Percentiles rank a stretch among this genome's conserved stretches.
Conservation (phyloP, 2,329 filamentous ascomycete genomes). For the Sclerotiophoma versabilis region DNA sequence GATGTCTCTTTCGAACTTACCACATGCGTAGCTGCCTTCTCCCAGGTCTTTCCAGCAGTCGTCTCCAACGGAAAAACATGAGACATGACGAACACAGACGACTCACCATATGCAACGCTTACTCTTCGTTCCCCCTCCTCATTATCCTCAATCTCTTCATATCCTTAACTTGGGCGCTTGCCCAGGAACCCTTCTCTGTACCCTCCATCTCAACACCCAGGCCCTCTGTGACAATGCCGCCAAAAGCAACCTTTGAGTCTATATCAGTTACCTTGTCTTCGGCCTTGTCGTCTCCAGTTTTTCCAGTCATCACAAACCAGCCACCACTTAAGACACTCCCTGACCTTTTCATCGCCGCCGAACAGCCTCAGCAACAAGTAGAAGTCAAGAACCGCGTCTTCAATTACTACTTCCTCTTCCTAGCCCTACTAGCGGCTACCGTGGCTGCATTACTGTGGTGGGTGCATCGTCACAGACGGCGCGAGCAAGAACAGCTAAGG, state of each 20-base stretch:
- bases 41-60: not conserved
- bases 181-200: not conserved
- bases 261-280: not conserved
- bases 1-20: not conserved
- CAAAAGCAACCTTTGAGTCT: not conserved
- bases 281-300: not conserved
- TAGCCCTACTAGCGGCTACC: constrained; percentile 59
- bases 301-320: not conserved
- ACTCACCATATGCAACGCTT: not conserved
- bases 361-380: constrained; percentile 2
- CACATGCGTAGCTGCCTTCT: constrained; percentile 3
- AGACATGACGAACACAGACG: not conserved
- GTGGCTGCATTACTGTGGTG: constrained; percentile 53
- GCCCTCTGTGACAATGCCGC: constrained; percentile 8
- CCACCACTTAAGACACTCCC: constrained; percentile 2
- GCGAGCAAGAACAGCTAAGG: constrained; percentile 37
- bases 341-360: constrained; percentile 18
- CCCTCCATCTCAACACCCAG: not conserved
- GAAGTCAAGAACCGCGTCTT: constrained; percentile 36
- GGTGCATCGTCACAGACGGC: constrained; percentile 54
- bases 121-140: not conserved
- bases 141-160: not conserved
- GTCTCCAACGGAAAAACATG: not conserved
- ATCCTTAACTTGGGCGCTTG: not conserved
- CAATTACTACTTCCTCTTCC: constrained; percentile 64